Evolutionary conservation across 164 flowering plant species (phyloP).

Genomic region (Paratinospora sagittata): DNA sequence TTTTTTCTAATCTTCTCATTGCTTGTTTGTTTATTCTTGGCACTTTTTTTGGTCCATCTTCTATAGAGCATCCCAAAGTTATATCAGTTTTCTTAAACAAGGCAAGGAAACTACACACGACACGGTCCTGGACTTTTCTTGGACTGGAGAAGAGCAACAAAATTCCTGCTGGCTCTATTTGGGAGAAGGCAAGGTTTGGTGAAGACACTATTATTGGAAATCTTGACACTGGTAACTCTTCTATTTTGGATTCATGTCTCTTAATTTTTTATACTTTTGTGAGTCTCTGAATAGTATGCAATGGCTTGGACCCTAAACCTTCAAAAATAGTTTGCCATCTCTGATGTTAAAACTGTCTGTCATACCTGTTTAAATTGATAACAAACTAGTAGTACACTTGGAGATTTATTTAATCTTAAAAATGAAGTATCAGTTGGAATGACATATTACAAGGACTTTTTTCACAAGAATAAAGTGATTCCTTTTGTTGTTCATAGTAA

Average conservation of each 20-base stretch:
- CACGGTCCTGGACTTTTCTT: constrained; percentile 61
- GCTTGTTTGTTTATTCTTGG: not conserved
- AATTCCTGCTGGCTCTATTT: constrained; percentile 30
- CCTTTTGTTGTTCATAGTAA: too few relatives aligned
- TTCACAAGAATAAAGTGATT: too few relatives aligned
- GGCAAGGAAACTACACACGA: constrained; percentile 51
- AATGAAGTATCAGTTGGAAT: too few relatives aligned
- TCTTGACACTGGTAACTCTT: constrained; percentile 55
- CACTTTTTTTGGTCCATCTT: not conserved
- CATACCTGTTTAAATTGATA: too few relatives aligned
- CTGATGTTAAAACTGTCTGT: not conserved
- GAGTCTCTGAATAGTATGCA: too few relatives aligned
- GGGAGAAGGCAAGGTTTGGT: constrained; percentile 62
- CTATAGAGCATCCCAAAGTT: constrained; percentile 53
- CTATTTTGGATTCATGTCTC: not conserved
- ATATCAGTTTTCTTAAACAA: constrained; percentile 50
- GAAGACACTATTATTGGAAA: constrained; percentile 64
- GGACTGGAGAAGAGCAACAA: constrained; percentile 37
- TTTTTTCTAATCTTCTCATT: not conserved
- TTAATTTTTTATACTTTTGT: not conserved
- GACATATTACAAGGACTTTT: too few relatives aligned
- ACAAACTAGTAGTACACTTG: too few relatives aligned
- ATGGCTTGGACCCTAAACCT: too few relatives aligned
- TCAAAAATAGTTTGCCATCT: not conserved
- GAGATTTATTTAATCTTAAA: too few relatives aligned